Evolutionary conservation across 257 asterid genomes (phyloP), one percentile per base, ranked within the genome.

Genomic region (Nicotiana noctiflora): DNA sequence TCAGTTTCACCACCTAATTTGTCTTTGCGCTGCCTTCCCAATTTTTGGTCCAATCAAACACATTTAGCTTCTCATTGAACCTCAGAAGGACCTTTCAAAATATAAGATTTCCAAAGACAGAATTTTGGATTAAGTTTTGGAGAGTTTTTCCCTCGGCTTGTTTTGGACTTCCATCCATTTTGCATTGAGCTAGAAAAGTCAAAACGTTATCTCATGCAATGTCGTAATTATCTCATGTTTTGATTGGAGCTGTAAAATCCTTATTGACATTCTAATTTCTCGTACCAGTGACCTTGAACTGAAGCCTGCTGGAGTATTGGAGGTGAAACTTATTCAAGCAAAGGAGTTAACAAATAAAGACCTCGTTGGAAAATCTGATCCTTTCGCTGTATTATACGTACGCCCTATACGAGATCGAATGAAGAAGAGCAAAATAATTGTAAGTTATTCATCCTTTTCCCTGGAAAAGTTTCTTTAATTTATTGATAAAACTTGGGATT

Each of bases 261-360:
- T 83, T 66, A 10, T 78, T 63, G 21, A 27, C 76, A 55, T 67
- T 61, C 67, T 82, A 61, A 23, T 49, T 70, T 64, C 62, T 40
- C 46, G 29, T 79, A 68, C 34, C 85, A 95, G 99, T 86, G 87
- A 90, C 82, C 86, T 96, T 7, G 95, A 94, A 79, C 87, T 88
- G 49, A 96, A 88, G 89, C 88, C 97, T 1, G 92, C 85, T 1
- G 99, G 99, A 65, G 82, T 82, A 18, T 81, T 96, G 89, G 98
- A 94, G 80, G 98, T 96, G 93, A 96, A 96, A 91, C 98, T 96
- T 66, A 89, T 96, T 62, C 93, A 96, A 64, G 99, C 94, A 4
- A 94, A 96, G 88, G 98, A 91, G 10, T 79, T 96, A 46, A 90
- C 91, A 44, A 94, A 96, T 37, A 96, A 90, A 79, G 99, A 96